Evolutionary conservation across 2,329 filamentous ascomycete species (phyloP).

Genomic region (Talaromyces verruculosus): DNA sequence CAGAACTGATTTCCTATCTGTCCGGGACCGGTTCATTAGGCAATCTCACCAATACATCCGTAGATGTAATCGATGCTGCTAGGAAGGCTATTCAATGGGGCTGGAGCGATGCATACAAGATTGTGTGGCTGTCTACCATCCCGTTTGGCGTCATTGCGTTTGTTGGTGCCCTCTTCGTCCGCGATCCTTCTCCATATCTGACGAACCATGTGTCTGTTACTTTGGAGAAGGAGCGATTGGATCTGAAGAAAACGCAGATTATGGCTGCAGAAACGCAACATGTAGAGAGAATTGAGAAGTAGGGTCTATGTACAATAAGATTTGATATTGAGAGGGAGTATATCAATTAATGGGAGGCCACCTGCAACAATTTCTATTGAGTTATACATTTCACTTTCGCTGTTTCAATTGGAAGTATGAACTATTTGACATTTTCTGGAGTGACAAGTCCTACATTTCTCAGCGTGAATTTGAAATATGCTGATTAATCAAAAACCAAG

Average conservation of each 20-base stretch:
- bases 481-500: neutral
- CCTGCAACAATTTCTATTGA: neutral
- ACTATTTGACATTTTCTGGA: neutral
- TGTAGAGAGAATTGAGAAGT: neutral
- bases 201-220: constrained; percentile 13
- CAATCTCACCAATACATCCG: neutral
- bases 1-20: neutral
- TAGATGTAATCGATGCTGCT: neutral
- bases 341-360: neutral
- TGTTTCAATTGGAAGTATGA: neutral
- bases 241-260: neutral
- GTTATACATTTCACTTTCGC: neutral
- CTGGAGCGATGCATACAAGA: neutral
- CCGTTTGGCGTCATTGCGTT: constrained; percentile 17
- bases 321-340: neutral
- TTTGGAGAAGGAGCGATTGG: constrained; percentile 5
- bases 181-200: constrained; percentile 8
- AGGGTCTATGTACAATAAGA: neutral
- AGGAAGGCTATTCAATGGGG: neutral
- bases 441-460: neutral
- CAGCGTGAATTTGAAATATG: neutral
- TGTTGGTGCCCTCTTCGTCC: neutral
- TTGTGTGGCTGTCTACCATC: constrained; percentile 1
- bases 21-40: neutral
- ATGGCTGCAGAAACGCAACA: neutral